These are phyloP conservation scores for Tetrapisispora pingtungensis DNA, from an alignment of 805 yeast genomes.

Conservation along the genomic window DNA sequence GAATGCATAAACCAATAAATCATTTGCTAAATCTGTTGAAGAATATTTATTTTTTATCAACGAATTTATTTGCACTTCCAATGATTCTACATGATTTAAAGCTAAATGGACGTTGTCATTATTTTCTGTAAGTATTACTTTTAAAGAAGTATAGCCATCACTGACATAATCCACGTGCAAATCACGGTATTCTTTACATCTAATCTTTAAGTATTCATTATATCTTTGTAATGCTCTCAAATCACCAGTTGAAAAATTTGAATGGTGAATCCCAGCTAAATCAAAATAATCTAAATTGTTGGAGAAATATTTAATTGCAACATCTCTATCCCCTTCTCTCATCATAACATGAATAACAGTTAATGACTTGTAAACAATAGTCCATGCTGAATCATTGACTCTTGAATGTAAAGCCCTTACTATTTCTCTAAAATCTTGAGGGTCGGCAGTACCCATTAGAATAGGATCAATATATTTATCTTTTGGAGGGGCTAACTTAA, in stretches of 20 bases:
- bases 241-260: slow-evolving; percentile 34
- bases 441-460: slow-evolving; percentile 37
- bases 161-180: slow-evolving; percentile 70
- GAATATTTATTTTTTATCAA: slow-evolving; percentile 63
- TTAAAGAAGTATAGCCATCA: slow-evolving; percentile 45
- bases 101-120: slow-evolving; percentile 61
- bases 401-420: slow-evolving; percentile 54
- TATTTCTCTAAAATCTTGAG: slow-evolving; percentile 49
- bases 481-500: slow-evolving; percentile 93
- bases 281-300: slow-evolving; percentile 43
- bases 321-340: slow-evolving; percentile 78
- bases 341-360: slow-evolving; percentile 84
- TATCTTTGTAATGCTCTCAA: slow-evolving; percentile 52
- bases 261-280: slow-evolving; percentile 23
- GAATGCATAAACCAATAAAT: slow-evolving; percentile 74
- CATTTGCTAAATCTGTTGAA: slow-evolving; percentile 77
- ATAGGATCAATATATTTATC: slow-evolving; percentile 94
- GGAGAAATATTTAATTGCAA: slow-evolving; percentile 52
- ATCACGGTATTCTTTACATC: slow-evolving; percentile 59
- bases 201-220: slow-evolving; percentile 54
- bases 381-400: slow-evolving; percentile 78
- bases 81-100: slow-evolving; percentile 70
- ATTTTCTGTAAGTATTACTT: slow-evolving; percentile 37
- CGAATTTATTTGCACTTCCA: slow-evolving; percentile 70
- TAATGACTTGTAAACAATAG: slow-evolving; percentile 77